Percentiles rank a stretch among this genome's conserved stretches.
These are phyloP conservation scores for Ustilago bromivora DNA, from an alignment of 1,284 basidiomycete genomes.

Conservation along the genomic window DNA sequence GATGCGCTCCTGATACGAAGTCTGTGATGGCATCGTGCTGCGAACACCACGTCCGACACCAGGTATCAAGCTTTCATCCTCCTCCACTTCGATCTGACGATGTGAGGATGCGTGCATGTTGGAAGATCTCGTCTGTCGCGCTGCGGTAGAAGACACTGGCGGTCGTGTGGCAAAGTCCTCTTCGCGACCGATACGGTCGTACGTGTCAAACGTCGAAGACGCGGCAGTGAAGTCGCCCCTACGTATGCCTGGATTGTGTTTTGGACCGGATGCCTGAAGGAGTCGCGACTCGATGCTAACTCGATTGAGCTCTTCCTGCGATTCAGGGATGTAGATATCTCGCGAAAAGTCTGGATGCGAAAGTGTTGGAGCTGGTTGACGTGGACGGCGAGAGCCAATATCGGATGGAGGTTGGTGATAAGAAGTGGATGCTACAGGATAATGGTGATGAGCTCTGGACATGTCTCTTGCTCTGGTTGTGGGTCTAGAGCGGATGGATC, in stretches of 20 bases:
- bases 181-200: constrained; percentile 51
- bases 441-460: constrained; percentile 32
- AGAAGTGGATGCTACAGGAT: constrained; percentile 43
- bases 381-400: constrained; percentile 8
- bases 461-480: constrained; percentile 10
- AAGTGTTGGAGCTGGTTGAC: constrained; percentile 5
- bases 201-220: constrained; percentile 46
- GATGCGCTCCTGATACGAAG: constrained; percentile 33
- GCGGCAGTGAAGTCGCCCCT: constrained; percentile 26
- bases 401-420: constrained; percentile 30
- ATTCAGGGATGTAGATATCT: constrained; percentile 50
- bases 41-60: constrained; percentile 54
- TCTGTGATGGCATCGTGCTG: constrained; percentile 20
- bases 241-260: constrained; percentile 22
- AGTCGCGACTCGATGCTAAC: constrained; percentile 46
- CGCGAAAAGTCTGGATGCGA: constrained; percentile 33
- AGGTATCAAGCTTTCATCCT: constrained; percentile 53
- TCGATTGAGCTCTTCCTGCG: constrained; percentile 39
- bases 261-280: constrained; percentile 25
- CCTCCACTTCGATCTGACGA: constrained; percentile 16
- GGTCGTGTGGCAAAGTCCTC: constrained; percentile 23
- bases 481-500: constrained; percentile 7
- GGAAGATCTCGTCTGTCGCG: constrained; percentile 11
- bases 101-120: constrained; percentile 12
- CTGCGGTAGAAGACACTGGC: neutral